Conservation (phyloP, 106 monocot genomes). For the Cymbidium sinense region DNA sequence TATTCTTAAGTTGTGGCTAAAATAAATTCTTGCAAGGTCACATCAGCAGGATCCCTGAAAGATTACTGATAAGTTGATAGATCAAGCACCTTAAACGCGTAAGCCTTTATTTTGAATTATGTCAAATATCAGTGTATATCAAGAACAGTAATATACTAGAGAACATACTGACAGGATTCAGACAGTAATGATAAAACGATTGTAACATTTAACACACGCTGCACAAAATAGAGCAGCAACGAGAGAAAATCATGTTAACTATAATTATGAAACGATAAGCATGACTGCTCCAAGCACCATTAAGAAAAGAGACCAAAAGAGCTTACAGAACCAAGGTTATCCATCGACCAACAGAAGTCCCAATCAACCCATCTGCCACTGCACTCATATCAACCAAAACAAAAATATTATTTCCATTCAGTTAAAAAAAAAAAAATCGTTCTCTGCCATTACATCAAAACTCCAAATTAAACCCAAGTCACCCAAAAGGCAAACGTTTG, state of each 20-base stretch:
- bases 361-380: slow-evolving; percentile 68
- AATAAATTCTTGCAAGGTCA: too few species aligned
- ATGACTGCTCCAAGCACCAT: background rate
- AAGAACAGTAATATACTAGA: background rate
- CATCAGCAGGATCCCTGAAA: background rate
- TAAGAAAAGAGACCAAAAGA: background rate
- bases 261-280: background rate
- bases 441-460: background rate
- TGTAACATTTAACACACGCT: background rate
- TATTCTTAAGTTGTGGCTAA: too few species aligned
- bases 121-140: too few species aligned
- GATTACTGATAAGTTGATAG: background rate
- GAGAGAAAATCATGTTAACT: background rate
- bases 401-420: background rate
- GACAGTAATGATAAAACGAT: background rate
- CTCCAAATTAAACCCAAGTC: background rate
- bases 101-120: too few species aligned
- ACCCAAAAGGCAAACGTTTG: slow-evolving; percentile 4
- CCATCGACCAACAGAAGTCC: background rate
- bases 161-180: background rate
- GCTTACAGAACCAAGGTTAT: background rate
- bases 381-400: slow-evolving; percentile 16
- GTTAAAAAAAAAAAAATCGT: background rate
- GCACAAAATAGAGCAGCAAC: background rate
- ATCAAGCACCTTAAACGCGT: background rate